Evolutionary conservation across 164 flowering plant genomes (phyloP).

Genomic region (grape (Vitis vinifera)): DNA sequence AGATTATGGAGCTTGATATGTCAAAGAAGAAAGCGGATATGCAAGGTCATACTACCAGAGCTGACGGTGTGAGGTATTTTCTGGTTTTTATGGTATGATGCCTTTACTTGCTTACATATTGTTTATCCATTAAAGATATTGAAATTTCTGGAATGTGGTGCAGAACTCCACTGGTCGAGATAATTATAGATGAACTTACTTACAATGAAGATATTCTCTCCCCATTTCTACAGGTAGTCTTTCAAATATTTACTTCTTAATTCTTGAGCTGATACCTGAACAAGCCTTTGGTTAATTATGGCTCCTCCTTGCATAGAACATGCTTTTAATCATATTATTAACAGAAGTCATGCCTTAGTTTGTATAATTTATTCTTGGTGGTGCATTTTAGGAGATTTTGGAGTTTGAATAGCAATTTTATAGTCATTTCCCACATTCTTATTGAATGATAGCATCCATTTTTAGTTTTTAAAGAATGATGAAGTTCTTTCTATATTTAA

Average conservation of each 20-base stretch:
- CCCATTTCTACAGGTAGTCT: slow-evolving; percentile 69
- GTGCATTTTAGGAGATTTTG: too few species aligned
- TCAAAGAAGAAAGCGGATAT: slow-evolving; percentile 63
- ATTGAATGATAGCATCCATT: not conserved
- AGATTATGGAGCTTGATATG: slow-evolving; percentile 85
- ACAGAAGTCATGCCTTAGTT: too few species aligned
- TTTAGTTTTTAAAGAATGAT: not conserved
- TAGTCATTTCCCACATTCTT: not conserved
- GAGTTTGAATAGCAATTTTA: too few species aligned
- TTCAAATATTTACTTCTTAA: not conserved
- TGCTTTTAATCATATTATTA: too few species aligned
- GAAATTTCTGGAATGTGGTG: slow-evolving; percentile 15
- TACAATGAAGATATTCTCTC: slow-evolving; percentile 52
- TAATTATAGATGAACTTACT: slow-evolving; percentile 75
- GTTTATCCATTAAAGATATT: not conserved
- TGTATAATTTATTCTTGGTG: too few species aligned
- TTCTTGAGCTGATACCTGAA: not conserved
- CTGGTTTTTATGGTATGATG: slow-evolving; percentile 3
- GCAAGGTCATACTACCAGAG: slow-evolving; percentile 59
- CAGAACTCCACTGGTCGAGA: slow-evolving; percentile 74
- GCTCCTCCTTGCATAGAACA: too few species aligned
- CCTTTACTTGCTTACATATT: not conserved
- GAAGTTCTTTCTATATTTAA: not conserved
- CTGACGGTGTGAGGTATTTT: slow-evolving; percentile 74
- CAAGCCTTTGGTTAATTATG: too few species aligned